A percentile compares a stretch with the other conserved stretches of the same genome.
phyloP scores from a whole-genome alignment of 1,284 basidiomycete genomes.

The Rhodotorula sp. region DNA sequence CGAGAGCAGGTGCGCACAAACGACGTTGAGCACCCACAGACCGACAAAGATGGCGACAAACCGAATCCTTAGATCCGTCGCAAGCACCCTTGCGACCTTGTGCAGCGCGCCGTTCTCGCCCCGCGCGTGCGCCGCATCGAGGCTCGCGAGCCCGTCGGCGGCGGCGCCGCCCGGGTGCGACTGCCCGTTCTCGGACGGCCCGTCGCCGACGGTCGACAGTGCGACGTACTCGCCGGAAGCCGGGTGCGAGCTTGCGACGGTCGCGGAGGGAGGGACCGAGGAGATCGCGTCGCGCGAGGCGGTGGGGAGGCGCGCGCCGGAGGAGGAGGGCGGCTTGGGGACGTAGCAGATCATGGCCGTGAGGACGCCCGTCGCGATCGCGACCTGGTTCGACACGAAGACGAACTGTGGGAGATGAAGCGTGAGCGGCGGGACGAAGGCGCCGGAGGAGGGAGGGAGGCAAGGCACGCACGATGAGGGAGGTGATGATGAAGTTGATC shows the following conservation, averaged over 20 bases:
- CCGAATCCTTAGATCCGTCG: slow-evolving; percentile 26
- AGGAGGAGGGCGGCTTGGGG: slow-evolving; percentile 43
- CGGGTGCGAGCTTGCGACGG: slow-evolving; percentile 4
- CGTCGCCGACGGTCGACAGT: slow-evolving; percentile 23
- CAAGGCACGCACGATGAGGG: slow-evolving; percentile 55
- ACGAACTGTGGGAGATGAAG: slow-evolving; percentile 57
- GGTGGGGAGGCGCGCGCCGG: slow-evolving; percentile 5
- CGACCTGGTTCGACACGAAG: slow-evolving; percentile 72
- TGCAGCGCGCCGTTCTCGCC: not conserved
- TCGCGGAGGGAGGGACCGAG: slow-evolving; percentile 6
- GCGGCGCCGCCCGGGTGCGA: not conserved
- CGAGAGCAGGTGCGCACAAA: slow-evolving; percentile 3
- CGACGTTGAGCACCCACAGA: slow-evolving; percentile 29
- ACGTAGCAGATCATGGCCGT: slow-evolving; percentile 66
- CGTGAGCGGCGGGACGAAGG: not conserved
- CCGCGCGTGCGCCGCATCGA: not conserved
- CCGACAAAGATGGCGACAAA: slow-evolving; percentile 31
- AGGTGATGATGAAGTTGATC: slow-evolving; percentile 73
- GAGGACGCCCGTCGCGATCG: slow-evolving; percentile 70
- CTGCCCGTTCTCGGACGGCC: not conserved
- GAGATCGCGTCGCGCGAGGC: slow-evolving; percentile 5
- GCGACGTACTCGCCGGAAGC: slow-evolving; percentile 36
- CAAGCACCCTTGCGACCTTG: slow-evolving; percentile 15
- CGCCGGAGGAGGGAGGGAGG: not conserved
- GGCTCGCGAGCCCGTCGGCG: not conserved